Evolutionary conservation across 805 yeast genomes (phyloP), one percentile per base, ranked within the genome.

Genomic region (Yamadazyma sp.): DNA sequence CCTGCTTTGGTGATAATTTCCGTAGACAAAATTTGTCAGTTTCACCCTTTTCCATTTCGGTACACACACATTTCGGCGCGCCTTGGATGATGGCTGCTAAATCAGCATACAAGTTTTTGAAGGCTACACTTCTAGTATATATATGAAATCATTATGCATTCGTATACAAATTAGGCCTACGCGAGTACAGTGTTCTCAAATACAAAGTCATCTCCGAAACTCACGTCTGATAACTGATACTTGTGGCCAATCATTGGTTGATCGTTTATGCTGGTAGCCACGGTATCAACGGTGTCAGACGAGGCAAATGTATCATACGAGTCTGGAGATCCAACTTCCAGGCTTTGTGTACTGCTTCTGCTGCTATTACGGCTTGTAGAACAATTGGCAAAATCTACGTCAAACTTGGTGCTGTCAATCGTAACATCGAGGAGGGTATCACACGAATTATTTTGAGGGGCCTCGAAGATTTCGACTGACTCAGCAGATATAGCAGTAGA

Each of bases 361-460:
- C 36, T 33, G 28, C 23, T 24, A 15, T 18, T 24, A 9, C 29
- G 15, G 22, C 28, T 23, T 6, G 29, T 5, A 5, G 36, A 14
- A 5, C 16, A 9, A 18, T n/a, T n/a, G 13, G 25, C 23, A 23
- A 37, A 26, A 24, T 37, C 34, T 11, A 32, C 17, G 12, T 37
- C 40, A 17, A 38, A 21, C 16, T 28, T 32, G 11, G 37, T 20
- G 15, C 27, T 21, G 14, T 38, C 42, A 13, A 38, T 25, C 14
- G 31, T 22, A 15, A 30, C 23, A 29, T 35, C 37, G 13, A 40
- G 36, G 17, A 46, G 41, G 28, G 49, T 46, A 15, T 46, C 49
- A 41, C 40, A 36, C 7, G 48, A 45, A 19, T 19, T 21, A 26
- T 45, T 45, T 12, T 32, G 36, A 7, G 30, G 36, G 7, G 15